Evolutionary conservation across 2,329 filamentous ascomycete species (phyloP), one percentile per base, ranked within the genome.

Genomic region (Ophiostoma himal-ulmi): DNA sequence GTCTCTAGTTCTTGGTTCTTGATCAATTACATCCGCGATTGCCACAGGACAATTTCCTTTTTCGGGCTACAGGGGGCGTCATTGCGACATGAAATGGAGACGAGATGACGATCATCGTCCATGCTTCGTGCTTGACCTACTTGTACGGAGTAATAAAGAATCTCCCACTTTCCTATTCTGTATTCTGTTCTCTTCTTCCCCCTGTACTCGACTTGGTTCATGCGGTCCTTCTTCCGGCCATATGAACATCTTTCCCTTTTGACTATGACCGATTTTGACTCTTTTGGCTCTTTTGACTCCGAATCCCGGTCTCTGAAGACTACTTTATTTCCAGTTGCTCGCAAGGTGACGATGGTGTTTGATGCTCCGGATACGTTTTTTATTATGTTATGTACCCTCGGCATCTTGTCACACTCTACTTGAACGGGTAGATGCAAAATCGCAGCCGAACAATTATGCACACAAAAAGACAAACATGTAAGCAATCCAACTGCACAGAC

Each of bases 41-140:
- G 44, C 44, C 52, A 57, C 22, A 57, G 52, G 57, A 13, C 57
- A 62, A 62, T n/a, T 36, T 66, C 30, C 57, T n/a, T 37, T 44
- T 64, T 52, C 57, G 54, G 8, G 20, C 20, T n/a, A 34, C 67
- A n/a, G 37, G 57, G 57, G 57, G 57, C 57, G 14, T 57, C 57
- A 62, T 62, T 62, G 36, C 57, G 57, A 62, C 57, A 62, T 62
- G 22, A 11, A 30, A 34, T 62, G 57, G 57, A 62, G 57, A 62
- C 22, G 57, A 62, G 57, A 62, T 62, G 57, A 62, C 26, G 57
- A 62, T 62, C 57, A 30, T 62, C 57, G n/a, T 26, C 52, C 52
- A 57, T 26, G 52, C 52, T 57, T 26, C 14, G 44, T 3, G 52
- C 52, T n/a, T 54, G 52, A 10, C 52, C 52, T 54, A 7, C n/a